A percentile compares a stretch with the other conserved stretches of the same genome.
Evolutionary conservation across 2,329 filamentous ascomycete species (phyloP).

Genomic region (Colletotrichum kahawae): DNA sequence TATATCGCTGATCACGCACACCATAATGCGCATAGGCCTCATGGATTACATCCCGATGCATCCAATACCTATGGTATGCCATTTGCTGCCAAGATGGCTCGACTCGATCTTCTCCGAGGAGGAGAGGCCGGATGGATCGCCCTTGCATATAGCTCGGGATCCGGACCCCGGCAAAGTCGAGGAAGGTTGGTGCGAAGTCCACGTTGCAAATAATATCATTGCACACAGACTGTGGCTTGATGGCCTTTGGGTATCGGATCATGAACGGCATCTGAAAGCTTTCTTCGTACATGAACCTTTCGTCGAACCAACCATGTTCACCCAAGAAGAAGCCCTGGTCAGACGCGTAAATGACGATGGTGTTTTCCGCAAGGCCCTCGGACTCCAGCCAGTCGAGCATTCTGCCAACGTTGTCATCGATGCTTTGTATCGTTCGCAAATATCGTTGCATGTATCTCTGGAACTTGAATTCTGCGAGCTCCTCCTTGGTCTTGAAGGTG

Average conservation of each 20-base stretch:
- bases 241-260: slow-evolving; percentile 48
- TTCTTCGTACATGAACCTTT: slow-evolving; percentile 64
- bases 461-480: slow-evolving; percentile 58
- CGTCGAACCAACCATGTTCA: slow-evolving; percentile 63
- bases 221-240: slow-evolving; percentile 41
- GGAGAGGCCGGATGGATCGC: slow-evolving; percentile 42
- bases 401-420: slow-evolving; percentile 58
- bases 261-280: slow-evolving; percentile 63
- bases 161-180: slow-evolving; percentile 47
- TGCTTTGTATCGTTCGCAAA: slow-evolving; percentile 53
- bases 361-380: slow-evolving; percentile 47
- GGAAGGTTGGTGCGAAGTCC: slow-evolving; percentile 56
- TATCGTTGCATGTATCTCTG: slow-evolving; percentile 63
- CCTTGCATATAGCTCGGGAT: slow-evolving; percentile 59
- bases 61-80: slow-evolving; percentile 61
- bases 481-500: slow-evolving; percentile 42
- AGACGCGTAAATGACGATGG: slow-evolving; percentile 56
- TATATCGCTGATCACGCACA: slow-evolving; percentile 54
- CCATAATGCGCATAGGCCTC: slow-evolving; percentile 58
- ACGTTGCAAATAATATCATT: slow-evolving; percentile 58
- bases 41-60: slow-evolving; percentile 57
- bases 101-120: slow-evolving; percentile 31
- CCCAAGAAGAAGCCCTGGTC: slow-evolving; percentile 63
- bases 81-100: slow-evolving; percentile 53
- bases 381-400: slow-evolving; percentile 51